Conservation (phyloP, 164 flowering plant genomes). For the Umbilicus rupestris region DNA sequence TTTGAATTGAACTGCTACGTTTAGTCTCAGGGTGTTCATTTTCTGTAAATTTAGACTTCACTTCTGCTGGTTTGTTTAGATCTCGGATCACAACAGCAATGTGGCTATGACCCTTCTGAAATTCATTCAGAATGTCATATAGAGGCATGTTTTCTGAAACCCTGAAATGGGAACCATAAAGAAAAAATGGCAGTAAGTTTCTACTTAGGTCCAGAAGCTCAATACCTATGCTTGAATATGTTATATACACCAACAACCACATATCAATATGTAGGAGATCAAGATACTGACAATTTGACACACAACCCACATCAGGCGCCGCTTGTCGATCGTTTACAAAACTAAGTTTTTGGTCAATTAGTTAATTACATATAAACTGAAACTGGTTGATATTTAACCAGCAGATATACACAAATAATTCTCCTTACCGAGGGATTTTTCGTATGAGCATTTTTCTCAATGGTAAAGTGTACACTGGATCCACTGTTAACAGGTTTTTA, state of each 20-base stretch:
- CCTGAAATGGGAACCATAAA: constrained; percentile 31
- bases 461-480: constrained; percentile 56
- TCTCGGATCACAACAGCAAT: constrained; percentile 74
- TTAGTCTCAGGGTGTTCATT: constrained; percentile 18
- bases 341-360: too few species aligned
- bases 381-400: too few species aligned
- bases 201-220: too few species aligned
- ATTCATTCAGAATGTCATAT: constrained; percentile 86
- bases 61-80: constrained; percentile 30
- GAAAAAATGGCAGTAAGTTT: constrained; percentile 1
- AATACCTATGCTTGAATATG: too few species aligned
- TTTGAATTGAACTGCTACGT: constrained; percentile 15
- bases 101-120: constrained; percentile 93
- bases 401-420: too few species aligned
- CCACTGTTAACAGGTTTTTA: constrained; percentile 67
- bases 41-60: constrained; percentile 23
- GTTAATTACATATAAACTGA: too few species aligned
- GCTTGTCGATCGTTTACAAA: too few species aligned
- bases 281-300: too few species aligned
- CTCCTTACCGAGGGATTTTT: constrained; percentile 72
- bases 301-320: too few species aligned
- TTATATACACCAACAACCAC: too few species aligned
- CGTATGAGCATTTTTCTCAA: constrained; percentile 60
- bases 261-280: too few species aligned
- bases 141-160: constrained; percentile 75